Conservation (phyloP, 768 basidiomycete genomes). For the Tricholoma bakamatsutake region DNA sequence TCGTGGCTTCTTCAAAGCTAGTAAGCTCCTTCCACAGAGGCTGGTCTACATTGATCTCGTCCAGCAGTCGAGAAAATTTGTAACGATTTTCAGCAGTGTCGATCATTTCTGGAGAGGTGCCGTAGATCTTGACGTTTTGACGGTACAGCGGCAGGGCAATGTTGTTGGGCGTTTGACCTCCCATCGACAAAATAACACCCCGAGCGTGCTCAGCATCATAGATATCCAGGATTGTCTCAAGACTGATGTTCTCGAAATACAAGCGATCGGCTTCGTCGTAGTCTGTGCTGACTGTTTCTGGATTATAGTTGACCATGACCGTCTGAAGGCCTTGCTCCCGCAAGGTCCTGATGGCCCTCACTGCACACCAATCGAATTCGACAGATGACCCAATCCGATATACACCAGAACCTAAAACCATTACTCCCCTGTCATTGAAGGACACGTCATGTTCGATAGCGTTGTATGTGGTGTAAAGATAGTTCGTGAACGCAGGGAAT, state of each 20-base stretch:
- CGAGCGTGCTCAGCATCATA: constrained; percentile 87
- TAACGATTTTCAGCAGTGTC: constrained; percentile 98
- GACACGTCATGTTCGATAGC: constrained; percentile 88
- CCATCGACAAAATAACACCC: constrained; percentile 96
- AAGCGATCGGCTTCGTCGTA: constrained; percentile 98
- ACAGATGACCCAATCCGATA: constrained; percentile 99
- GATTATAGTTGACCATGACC: constrained; percentile 99
- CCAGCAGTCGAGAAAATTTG: constrained; percentile 97
- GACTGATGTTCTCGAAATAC: constrained; percentile 97
- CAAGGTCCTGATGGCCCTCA: constrained; percentile 92
- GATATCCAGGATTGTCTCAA: constrained; percentile 95
- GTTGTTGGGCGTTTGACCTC: constrained; percentile 98
- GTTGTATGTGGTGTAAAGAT: constrained; percentile 97
- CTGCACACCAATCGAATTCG: constrained; percentile 99
- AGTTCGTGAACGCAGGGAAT: constrained; percentile 98
- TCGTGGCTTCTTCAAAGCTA: constrained; percentile 78
- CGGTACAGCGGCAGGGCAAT: constrained; percentile 94
- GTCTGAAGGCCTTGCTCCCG: constrained; percentile 93
- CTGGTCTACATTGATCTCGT: constrained; percentile 98
- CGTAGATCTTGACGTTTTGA: constrained; percentile 97
- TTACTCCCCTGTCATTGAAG: constrained; percentile 90
- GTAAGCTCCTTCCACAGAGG: constrained; percentile 96
- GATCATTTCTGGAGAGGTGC: constrained; percentile 99
- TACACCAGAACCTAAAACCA: constrained; percentile 97
- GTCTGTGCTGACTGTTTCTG: constrained; percentile 97